Evolutionary conservation across 805 yeast species (phyloP).

Genomic region (Yamadazyma paraphyllophila): DNA sequence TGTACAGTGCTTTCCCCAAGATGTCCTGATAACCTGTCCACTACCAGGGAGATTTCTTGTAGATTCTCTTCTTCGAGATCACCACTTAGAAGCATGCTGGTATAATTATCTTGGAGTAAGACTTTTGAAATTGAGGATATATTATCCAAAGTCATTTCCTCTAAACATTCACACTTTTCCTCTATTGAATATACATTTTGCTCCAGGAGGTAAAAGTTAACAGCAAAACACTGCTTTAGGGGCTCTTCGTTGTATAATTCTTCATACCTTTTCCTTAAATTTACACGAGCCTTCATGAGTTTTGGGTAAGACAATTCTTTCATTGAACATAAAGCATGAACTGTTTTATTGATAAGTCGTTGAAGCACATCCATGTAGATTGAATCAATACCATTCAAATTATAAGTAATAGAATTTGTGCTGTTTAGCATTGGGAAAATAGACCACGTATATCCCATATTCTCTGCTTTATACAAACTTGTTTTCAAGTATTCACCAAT

Average conservation of each 20-base stretch:
- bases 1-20: not conserved
- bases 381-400: constrained; percentile 50
- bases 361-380: constrained; percentile 36
- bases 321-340: constrained; percentile 15
- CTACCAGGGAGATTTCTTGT: constrained; percentile 3
- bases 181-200: constrained; percentile 53
- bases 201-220: constrained; percentile 53
- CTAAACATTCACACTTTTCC: constrained; percentile 55
- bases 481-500: constrained; percentile 40
- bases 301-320: constrained; percentile 24
- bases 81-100: constrained; percentile 11
- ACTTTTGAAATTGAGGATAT: constrained; percentile 6
- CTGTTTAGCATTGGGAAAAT: constrained; percentile 54
- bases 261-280: constrained; percentile 47
- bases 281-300: constrained; percentile 45
- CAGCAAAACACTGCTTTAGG: constrained; percentile 47
- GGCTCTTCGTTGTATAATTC: constrained; percentile 44
- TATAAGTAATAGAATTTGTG: constrained; percentile 50
- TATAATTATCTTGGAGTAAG: constrained; percentile 5
- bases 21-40: constrained; percentile 8
- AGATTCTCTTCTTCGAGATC: constrained; percentile 2
- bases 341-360: constrained; percentile 31
- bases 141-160: constrained; percentile 40
- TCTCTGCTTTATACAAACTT: constrained; percentile 51
- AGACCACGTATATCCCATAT: constrained; percentile 58